Percentiles rank a stretch among this genome's conserved stretches.
Conservation (phyloP, 1,284 basidiomycete genomes). For the Salmacisia buchloeana region DNA sequence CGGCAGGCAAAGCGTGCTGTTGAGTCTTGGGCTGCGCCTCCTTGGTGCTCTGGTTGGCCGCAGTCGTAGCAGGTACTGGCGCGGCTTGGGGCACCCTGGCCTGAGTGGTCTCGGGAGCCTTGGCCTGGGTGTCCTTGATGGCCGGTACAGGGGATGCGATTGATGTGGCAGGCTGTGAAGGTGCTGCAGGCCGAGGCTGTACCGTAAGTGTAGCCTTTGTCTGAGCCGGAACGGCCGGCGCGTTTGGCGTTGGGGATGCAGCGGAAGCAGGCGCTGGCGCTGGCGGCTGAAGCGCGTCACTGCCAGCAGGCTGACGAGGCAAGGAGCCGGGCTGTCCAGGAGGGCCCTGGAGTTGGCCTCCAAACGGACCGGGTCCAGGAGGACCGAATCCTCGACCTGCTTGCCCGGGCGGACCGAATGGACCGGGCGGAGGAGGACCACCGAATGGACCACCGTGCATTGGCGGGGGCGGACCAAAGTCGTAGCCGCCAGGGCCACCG, state of each 20-base stretch:
- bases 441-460: slow-evolving; percentile 12
- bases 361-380: slow-evolving; percentile 14
- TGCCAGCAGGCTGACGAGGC: not conserved
- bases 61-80: not conserved
- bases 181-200: not conserved
- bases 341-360: not conserved
- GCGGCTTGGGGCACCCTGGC: not conserved
- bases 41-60: not conserved
- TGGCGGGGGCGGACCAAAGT: not conserved
- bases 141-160: too few species aligned
- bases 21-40: not conserved
- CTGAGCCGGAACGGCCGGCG: too few species aligned
- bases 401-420: not conserved
- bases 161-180: not conserved
- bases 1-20: slow-evolving; percentile 3
- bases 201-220: not conserved
- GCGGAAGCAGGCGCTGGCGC: not conserved
- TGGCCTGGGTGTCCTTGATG: too few species aligned
- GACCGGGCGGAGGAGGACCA: slow-evolving; percentile 21
- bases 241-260: too few species aligned
- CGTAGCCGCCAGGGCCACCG: slow-evolving; percentile 1
- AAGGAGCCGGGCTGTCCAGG: not conserved
- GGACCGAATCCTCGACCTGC: slow-evolving; percentile 15
- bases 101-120: too few species aligned
- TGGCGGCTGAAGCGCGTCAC: too few species aligned